These are phyloP conservation scores for Pseudonitzschia multistriata DNA, from an alignment of 108 stramenopile genomes.

Conservation along the genomic window DNA sequence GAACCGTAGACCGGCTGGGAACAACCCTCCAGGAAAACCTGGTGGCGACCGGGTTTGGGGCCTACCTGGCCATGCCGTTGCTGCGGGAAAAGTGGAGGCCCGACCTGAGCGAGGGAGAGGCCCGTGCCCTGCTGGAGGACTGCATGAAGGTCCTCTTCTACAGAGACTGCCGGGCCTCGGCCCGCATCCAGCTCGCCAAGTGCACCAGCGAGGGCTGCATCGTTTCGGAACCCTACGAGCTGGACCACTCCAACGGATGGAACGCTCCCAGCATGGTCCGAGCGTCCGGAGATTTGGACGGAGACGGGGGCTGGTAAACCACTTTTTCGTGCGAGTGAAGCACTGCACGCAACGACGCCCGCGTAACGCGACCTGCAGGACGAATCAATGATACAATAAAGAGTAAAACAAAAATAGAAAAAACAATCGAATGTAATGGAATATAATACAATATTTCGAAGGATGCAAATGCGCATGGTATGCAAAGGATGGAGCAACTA, in stretches of 20 bases:
- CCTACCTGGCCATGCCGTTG: slow-evolving; percentile 93
- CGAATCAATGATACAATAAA: background rate
- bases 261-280: slow-evolving; percentile 64
- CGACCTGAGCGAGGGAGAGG: slow-evolving; percentile 91
- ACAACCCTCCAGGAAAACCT: slow-evolving; percentile 94
- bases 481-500: no score
- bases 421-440: no score
- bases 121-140: slow-evolving; percentile 94
- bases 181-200: slow-evolving; percentile 96
- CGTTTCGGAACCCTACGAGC: slow-evolving; percentile 87
- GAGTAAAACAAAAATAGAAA: background rate
- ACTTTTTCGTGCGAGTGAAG: background rate
- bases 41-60: slow-evolving; percentile 96
- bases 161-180: slow-evolving; percentile 93
- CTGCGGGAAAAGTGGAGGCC: slow-evolving; percentile 90
- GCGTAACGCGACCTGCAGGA: background rate
- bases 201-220: slow-evolving; percentile 57
- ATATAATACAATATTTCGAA: no score
- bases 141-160: slow-evolving; percentile 97
- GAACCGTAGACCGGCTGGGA: slow-evolving; percentile 94
- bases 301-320: slow-evolving; percentile 79
- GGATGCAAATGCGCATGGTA: no score
- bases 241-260: slow-evolving; percentile 58
- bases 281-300: slow-evolving; percentile 67
- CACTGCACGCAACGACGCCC: background rate